Evolutionary conservation across 2,329 filamentous ascomycete species (phyloP).

Genomic region (Colletotrichum phormii): DNA sequence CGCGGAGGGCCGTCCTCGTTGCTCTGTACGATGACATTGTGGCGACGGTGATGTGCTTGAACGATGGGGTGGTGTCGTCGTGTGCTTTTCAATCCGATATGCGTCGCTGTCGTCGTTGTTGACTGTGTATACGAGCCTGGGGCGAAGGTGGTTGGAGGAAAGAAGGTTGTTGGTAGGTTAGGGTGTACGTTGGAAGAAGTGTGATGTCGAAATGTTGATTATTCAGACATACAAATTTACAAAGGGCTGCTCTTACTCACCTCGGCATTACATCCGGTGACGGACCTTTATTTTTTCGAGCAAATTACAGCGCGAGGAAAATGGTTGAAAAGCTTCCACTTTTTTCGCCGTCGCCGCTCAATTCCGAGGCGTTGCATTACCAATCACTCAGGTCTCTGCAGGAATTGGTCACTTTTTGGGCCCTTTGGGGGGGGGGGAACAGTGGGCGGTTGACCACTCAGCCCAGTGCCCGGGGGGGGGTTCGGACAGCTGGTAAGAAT

Average conservation of each 20-base stretch:
- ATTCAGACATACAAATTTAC: conserved; percentile 12
- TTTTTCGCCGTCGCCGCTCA: conserved; percentile 19
- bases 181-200: no score
- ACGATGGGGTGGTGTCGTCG: background rate
- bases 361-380: conserved; percentile 35
- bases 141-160: no score
- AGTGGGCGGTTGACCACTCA: no score
- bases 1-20: conserved; percentile 32
- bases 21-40: conserved; percentile 35
- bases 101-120: background rate
- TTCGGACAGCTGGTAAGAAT: conserved; percentile 4
- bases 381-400: conserved; percentile 21
- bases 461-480: background rate
- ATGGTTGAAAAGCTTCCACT: conserved; percentile 2
- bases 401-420: background rate
- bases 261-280: conserved; percentile 17
- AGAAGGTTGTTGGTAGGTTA: no score
- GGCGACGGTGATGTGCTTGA: background rate
- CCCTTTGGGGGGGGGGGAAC: background rate
- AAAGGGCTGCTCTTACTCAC: background rate
- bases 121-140: background rate
- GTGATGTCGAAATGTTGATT: conserved; percentile 8
- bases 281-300: conserved; percentile 20
- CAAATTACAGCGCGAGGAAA: conserved; percentile 1
- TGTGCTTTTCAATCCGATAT: background rate